Base-by-base conservation (phyloP, 176 grass and related monocot species). In the Areca catechu region DNA sequence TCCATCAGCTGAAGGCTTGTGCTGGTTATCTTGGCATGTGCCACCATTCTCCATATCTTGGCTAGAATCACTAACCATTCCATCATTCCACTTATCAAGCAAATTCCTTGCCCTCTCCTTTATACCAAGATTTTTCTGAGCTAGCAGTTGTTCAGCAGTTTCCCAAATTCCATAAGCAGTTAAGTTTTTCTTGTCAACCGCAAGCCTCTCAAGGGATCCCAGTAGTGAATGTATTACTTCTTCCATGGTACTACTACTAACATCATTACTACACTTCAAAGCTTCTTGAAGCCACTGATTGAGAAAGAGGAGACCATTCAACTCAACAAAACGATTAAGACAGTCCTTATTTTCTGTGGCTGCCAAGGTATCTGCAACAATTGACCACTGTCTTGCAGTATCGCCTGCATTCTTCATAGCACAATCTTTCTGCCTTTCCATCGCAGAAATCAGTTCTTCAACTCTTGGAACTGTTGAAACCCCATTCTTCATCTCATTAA, bases 401-500 rank as follows among this genome's bases (percentile, higher is more conserved):
- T 90, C 87, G 29, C 66, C 24, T 30, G 56, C 67, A 54, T 79
- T 76, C 57, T 71, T 60, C 16, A 22, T 28, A 58, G 17, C 71
- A 58, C 23, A 37, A 5, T 54, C 50, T 50, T 76, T 73, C 19
- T 82, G 75, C 22, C 76, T 82, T 16, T 77, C 60, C 19, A 90
- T 85, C 65, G 76, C 72, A 28, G 68, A 82, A 15, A 90, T 12
- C 29, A 90, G 52, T 24, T 90, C 82, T 22, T 22, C 30, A 20
- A 82, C 78, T 58, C 82, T 79, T 37, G 75, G 24, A 48, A 66
- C 16, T 22, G 71, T 79, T 19, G 87, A 85, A 28, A 90, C 65
- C 27, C 87, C 87, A 70, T 85, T 79, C 54, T 57, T 82, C 71
- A 90, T 90, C 68, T 90, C 87, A 51, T 71, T 76, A n/a, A 76